Conservation (phyloP, 495 filamentous ascomycete species). For the Penicillium bovifimosum region DNA sequence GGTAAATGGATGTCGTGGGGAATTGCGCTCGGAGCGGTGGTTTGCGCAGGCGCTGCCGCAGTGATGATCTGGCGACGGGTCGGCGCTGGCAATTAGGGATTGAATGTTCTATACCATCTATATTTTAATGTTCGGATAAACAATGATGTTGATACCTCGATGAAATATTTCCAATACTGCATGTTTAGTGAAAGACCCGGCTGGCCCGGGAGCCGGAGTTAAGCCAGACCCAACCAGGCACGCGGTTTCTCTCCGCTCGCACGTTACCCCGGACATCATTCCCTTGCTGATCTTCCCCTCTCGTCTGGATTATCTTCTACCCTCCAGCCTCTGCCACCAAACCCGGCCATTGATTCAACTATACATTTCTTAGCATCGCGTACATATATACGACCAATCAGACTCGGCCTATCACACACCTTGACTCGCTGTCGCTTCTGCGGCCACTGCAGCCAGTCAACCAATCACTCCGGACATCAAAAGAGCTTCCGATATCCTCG, state of each 20-base stretch:
- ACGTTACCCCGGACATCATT: slow-evolving; percentile 23
- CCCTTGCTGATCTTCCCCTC: slow-evolving; percentile 17
- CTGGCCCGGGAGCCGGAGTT: slow-evolving; percentile 16
- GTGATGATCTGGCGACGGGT: slow-evolving; percentile 67
- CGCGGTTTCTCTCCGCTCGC: slow-evolving; percentile 28
- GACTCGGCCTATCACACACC: neutral
- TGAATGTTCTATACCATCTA: neutral
- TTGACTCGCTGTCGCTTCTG: neutral
- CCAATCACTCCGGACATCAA: neutral
- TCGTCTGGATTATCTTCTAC: neutral
- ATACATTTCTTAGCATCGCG: neutral
- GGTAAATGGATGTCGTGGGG: slow-evolving; percentile 79
- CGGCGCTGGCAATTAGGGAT: slow-evolving; percentile 29
- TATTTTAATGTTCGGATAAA: neutral
- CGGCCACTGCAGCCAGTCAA: neutral
- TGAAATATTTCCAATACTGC: neutral
- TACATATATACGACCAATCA: neutral
- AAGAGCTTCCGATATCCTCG: neutral
- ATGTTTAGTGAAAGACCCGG: neutral
- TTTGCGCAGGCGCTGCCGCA: slow-evolving; percentile 74
- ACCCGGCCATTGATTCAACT: neutral
- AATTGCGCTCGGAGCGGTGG: slow-evolving; percentile 74
- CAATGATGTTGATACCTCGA: neutral
- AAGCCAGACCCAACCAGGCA: slow-evolving; percentile 24
- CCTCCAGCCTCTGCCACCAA: neutral